Base-by-base conservation (phyloP, 805 yeast species). In the Ogataea polymorpha region DNA sequence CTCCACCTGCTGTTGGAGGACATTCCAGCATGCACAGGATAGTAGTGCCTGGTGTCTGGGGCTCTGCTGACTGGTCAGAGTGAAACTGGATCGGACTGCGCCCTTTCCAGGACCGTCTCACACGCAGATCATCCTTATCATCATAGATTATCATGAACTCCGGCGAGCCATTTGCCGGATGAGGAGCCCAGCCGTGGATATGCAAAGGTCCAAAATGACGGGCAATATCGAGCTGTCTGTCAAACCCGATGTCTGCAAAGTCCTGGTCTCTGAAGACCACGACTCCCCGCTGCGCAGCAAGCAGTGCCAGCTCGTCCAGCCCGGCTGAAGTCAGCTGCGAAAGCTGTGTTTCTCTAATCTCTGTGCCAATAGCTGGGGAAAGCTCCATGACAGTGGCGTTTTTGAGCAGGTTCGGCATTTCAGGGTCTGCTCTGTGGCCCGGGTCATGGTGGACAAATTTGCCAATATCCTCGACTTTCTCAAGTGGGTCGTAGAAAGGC, bases 351-450 rank as follows among this genome's bases (percentile, higher is more conserved):
- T 82, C 83, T 8, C 58, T 61, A 32, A 85, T 63, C 49, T 78
- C 86, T 18, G 80, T 67, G 15, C 93, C 95, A 38, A 85, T 68
- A 52, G 77, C 80, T 23, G 91, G 91, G 1, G 87, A 76, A 25
- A 84, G 57, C 48, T 74, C 51, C 8, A 34, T 41, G 12, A 45
- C 35, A n/a, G 46, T 41, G 7, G 46, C 49, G n/a, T 39, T 38
- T 23, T 42, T 40, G 44, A 81, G 71, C 37, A 81, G 66, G 54
- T 70, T 73, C 18, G 70, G 66, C 37, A 77, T 66, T 3, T 56
- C 46, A 10, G 77, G 72, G 52, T 80, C 79, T n/a, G 84, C 86
- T 35, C 46, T 43, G 17, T 35, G 43, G 13, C 51, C 51, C 6
- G 45, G 46, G 23, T 48, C 51, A 4, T 42, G 13, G 32, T 48